Percentiles rank a stretch among this genome's conserved stretches.
These are phyloP conservation scores for Fusarium solani-melongenae DNA, from an alignment of 2,329 filamentous ascomycete genomes.

Conservation along the genomic window DNA sequence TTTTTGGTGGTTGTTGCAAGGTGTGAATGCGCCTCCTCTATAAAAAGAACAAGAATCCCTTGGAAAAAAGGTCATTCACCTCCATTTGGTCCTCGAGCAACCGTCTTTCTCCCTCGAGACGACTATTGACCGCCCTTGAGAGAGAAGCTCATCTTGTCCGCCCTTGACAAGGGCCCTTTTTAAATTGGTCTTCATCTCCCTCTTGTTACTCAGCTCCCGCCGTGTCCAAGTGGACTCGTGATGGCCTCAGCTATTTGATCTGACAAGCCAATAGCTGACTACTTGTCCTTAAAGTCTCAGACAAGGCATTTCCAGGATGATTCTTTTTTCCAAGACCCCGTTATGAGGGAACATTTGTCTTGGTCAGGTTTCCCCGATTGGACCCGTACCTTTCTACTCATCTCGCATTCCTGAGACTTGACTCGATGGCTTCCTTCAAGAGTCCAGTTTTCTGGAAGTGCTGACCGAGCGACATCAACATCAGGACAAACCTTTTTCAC, in stretches of 20 bases:
- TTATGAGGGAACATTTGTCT: background rate
- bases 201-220: background rate
- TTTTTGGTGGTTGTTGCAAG: slow-evolving; percentile 9
- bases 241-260: background rate
- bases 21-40: slow-evolving; percentile 22
- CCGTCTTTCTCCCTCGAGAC: background rate
- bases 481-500: background rate
- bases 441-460: background rate
- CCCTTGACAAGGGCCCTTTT: slow-evolving; percentile 20
- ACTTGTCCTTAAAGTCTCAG: slow-evolving; percentile 2
- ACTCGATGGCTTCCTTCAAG: background rate
- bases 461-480: background rate
- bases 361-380: background rate
- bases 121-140: background rate
- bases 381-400: background rate
- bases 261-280: background rate
- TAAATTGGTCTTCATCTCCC: background rate
- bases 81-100: background rate
- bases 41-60: slow-evolving; percentile 32
- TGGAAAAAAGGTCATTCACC: background rate
- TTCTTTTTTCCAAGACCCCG: background rate
- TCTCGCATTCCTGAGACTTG: background rate
- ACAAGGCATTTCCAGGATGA: background rate
- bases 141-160: background rate
- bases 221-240: background rate